phyloP scores from a whole-genome alignment of 1,284 basidiomycete genomes.

The Cryptococcus depauperatus region DNA sequence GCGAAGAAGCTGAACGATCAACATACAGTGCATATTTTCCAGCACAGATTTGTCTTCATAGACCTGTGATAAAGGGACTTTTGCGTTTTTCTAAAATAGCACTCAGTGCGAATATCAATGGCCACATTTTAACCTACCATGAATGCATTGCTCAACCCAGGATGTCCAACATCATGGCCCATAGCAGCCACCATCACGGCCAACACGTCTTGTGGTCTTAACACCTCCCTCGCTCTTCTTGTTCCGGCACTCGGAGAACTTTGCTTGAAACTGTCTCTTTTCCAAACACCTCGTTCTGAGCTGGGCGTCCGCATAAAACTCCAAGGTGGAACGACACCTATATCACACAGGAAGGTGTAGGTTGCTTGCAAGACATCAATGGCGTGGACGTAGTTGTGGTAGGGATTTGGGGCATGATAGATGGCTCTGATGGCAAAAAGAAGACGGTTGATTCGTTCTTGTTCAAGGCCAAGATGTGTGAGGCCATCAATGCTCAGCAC shows the following conservation, averaged over 20 bases:
- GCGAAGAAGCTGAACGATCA: slow-evolving; percentile 72
- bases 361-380: slow-evolving; percentile 88
- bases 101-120: not conserved
- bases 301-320: slow-evolving; percentile 29
- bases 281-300: slow-evolving; percentile 25
- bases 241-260: slow-evolving; percentile 24
- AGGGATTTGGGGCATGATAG: slow-evolving; percentile 80
- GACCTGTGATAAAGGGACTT: slow-evolving; percentile 73
- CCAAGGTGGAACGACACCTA: slow-evolving; percentile 72
- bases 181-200: slow-evolving; percentile 79
- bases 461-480: slow-evolving; percentile 56
- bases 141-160: slow-evolving; percentile 81
- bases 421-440: slow-evolving; percentile 72
- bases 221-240: slow-evolving; percentile 46
- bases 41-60: slow-evolving; percentile 82
- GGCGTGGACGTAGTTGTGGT: slow-evolving; percentile 93
- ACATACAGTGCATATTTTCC: slow-evolving; percentile 84
- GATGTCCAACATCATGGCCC: slow-evolving; percentile 92
- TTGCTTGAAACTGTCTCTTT: slow-evolving; percentile 17
- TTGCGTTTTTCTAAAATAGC: slow-evolving; percentile 74
- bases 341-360: slow-evolving; percentile 69
- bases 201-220: slow-evolving; percentile 63
- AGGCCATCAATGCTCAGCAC: slow-evolving; percentile 58
- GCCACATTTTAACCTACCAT: slow-evolving; percentile 61
- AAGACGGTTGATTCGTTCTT: slow-evolving; percentile 62